Evolutionary conservation across 2,329 filamentous ascomycete genomes (phyloP).

Genomic region (Paraphoma sp.): DNA sequence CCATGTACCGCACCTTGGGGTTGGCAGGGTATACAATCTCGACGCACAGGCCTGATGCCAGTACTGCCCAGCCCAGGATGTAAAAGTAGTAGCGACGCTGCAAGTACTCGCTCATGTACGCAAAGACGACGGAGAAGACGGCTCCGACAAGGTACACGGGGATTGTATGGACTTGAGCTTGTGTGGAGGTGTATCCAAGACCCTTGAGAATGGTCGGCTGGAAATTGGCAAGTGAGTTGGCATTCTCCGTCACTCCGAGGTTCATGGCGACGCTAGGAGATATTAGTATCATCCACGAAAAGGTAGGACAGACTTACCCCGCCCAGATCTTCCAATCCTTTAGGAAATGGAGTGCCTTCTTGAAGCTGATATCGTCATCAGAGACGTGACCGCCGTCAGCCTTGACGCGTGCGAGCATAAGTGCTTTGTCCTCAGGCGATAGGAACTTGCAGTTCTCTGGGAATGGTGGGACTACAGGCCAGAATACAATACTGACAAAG

Average conservation of each 20-base stretch:
- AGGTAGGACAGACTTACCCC: slow-evolving; percentile 55
- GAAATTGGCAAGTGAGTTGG: slow-evolving; percentile 41
- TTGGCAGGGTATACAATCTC: slow-evolving; percentile 50
- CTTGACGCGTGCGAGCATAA: slow-evolving; percentile 59
- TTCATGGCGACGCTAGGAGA: slow-evolving; percentile 30
- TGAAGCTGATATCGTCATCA: slow-evolving; percentile 56
- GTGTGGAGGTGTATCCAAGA: slow-evolving; percentile 42
- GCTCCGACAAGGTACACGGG: slow-evolving; percentile 43
- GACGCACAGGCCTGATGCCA: slow-evolving; percentile 58
- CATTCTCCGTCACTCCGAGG: slow-evolving; percentile 39
- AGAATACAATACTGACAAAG: slow-evolving; percentile 54
- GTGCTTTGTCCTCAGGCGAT: slow-evolving; percentile 56
- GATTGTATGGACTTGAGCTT: slow-evolving; percentile 45
- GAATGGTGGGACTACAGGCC: slow-evolving; percentile 58
- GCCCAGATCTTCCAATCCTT: slow-evolving; percentile 64
- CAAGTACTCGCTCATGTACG: slow-evolving; percentile 34
- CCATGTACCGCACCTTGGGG: slow-evolving; percentile 57
- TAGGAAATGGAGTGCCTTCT: slow-evolving; percentile 51
- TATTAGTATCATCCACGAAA: neutral
- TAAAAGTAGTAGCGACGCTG: slow-evolving; percentile 40
- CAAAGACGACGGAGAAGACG: slow-evolving; percentile 36
- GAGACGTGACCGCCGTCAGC: slow-evolving; percentile 55
- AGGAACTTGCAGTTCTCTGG: slow-evolving; percentile 59
- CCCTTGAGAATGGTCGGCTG: slow-evolving; percentile 46
- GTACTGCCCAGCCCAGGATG: slow-evolving; percentile 43